Base-by-base conservation (phyloP, 106 monocot species). In the Allium sativum region DNA sequence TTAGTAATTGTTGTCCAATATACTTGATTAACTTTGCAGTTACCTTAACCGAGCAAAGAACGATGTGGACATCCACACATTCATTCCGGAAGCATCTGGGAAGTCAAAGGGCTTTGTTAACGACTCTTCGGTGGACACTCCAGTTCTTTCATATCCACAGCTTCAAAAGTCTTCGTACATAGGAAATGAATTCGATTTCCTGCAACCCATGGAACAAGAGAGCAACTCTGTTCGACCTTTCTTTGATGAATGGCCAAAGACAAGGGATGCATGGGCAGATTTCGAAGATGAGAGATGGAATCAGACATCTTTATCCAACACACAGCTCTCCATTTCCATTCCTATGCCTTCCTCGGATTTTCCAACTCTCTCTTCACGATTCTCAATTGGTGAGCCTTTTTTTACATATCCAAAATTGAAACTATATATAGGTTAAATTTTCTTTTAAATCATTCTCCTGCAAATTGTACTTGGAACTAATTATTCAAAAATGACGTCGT, bases 271-370 rank as follows among this genome's bases (percentile, higher is more conserved):
- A 10, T 85, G 84, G 84, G 45, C 64, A 1, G 74, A 77, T 5
- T 53, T 85, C 44, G 73, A 77, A 8, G 73, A 74, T 8, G 84
- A 73, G 42, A 77, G 73, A 44, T 80, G 70, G 15, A 76, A 77
- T 18, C 68, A 67, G 17, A 48, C 66, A 46, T 80, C 80, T 42
- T 77, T 77, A 59, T 81, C 81, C 12, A 81, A 73, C 7, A 85
- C 84, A 18, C 76, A 70, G 58, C 80, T 84, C 62, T 80, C 84
- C 7, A 84, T 84, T 11, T 84, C 84, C 46, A 76, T 77, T 40
- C 84, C 84, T 15, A 80, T 84, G 80, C 66, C 73, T 13, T 74
- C 77, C 41, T 77, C 77, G 4, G 81, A 68, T 55, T 81, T 76
- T 55, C 71, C 81, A 58, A 75, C 79, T 44, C 75, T 66, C 18